These are phyloP conservation scores for Acer campestre DNA, from an alignment of 345 rosid species.

Conservation along the genomic window DNA sequence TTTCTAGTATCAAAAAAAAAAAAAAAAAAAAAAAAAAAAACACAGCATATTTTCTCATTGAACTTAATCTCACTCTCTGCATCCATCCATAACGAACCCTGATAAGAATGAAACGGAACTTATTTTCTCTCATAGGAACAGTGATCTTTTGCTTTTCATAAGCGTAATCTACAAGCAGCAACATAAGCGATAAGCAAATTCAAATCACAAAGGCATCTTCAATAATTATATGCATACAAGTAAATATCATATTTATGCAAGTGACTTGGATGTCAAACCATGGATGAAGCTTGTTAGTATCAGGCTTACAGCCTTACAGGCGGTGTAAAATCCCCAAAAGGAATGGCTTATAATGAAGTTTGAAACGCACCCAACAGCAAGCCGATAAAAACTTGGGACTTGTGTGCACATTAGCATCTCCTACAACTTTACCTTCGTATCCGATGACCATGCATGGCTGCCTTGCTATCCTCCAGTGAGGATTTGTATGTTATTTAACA, in stretches of 20 bases:
- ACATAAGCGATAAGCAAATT: neutral
- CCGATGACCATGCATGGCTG: neutral
- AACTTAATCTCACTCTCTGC: too few species aligned
- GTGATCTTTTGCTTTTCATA: too few species aligned
- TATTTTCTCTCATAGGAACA: too few species aligned
- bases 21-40: too few species aligned
- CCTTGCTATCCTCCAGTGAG: neutral
- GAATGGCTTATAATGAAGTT: too few species aligned
- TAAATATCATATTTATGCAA: neutral
- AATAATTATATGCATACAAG: neutral
- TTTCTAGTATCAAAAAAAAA: too few species aligned
- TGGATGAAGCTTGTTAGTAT: neutral
- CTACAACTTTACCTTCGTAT: conserved; percentile 5
- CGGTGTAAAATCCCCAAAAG: neutral
- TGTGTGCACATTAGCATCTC: neutral
- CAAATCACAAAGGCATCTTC: neutral
- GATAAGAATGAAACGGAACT: too few species aligned
- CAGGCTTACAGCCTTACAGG: neutral
- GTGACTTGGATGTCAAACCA: neutral
- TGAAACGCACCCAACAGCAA: neutral
- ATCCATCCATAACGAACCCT: too few species aligned
- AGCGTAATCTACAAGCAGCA: too few species aligned
- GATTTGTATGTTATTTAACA: conserved; percentile 1
- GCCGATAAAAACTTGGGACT: conserved; percentile 1
- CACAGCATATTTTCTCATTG: too few species aligned